These are phyloP conservation scores for Gaultheria prostrata DNA, from an alignment of 148 eudicot species.

Conservation along the genomic window DNA sequence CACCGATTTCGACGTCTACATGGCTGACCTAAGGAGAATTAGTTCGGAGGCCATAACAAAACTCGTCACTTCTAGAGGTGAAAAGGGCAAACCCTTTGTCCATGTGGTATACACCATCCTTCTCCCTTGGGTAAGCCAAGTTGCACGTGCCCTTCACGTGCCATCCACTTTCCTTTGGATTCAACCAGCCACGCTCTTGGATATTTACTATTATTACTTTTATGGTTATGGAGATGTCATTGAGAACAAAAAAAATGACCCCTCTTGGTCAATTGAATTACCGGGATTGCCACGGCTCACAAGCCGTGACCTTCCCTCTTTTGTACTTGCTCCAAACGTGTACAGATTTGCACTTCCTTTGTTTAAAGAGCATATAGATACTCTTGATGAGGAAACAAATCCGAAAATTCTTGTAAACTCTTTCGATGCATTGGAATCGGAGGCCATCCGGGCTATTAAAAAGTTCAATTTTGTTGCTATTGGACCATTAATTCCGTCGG, in stretches of 20 bases:
- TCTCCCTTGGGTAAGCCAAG: constrained; percentile 45
- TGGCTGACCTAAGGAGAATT: constrained; percentile 18
- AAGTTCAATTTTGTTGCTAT: neutral
- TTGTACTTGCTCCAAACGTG: neutral
- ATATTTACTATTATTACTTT: constrained; percentile 36
- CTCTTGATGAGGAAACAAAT: neutral
- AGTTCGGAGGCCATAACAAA: constrained; percentile 22
- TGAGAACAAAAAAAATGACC: neutral
- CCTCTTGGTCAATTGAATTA: constrained; percentile 23
- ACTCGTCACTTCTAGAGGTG: constrained; percentile 9
- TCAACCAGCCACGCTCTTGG: constrained; percentile 37
- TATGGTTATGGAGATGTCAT: constrained; percentile 20
- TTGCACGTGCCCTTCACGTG: constrained; percentile 37
- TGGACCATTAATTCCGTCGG: neutral
- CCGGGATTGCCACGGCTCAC: constrained; percentile 38
- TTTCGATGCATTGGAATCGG: neutral
- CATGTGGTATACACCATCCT: constrained; percentile 38
- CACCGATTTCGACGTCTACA: neutral
- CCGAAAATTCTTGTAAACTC: constrained; percentile 7
- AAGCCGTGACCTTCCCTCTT: constrained; percentile 24
- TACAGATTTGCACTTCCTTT: neutral
- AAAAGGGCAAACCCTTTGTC: constrained; percentile 30
- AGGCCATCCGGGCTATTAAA: neutral
- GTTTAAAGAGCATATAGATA: neutral
- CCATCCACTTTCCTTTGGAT: constrained; percentile 35